A percentile compares a stretch with the other conserved stretches of the same genome.
phyloP scores from a whole-genome alignment of 768 basidiomycete species.

The Cubamyces sp. region DNA sequence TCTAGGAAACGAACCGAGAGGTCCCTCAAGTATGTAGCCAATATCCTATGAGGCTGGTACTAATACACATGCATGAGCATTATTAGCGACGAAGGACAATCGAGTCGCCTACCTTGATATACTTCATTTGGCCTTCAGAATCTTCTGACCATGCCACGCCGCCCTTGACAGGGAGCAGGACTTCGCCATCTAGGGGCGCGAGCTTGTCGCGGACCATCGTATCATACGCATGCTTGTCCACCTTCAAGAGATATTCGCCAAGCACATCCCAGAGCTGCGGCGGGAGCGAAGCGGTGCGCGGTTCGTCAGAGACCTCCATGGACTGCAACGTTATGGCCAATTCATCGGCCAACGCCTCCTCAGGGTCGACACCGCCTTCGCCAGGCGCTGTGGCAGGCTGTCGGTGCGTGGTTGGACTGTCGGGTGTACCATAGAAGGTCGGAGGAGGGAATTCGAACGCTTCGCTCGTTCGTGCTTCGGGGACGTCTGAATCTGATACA shows the following conservation, averaged over 20 bases:
- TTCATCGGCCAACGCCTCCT: constrained; percentile 39
- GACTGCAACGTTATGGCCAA: constrained; percentile 46
- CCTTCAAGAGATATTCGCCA: constrained; percentile 47
- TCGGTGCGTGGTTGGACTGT: background rate
- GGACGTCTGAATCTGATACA: constrained; percentile 51
- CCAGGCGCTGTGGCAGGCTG: background rate
- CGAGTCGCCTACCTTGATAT: constrained; percentile 52
- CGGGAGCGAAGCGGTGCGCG: constrained; percentile 42
- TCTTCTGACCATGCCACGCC: constrained; percentile 64
- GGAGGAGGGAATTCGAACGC: constrained; percentile 77
- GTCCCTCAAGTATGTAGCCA: constrained; percentile 67
- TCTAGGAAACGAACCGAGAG: constrained; percentile 75
- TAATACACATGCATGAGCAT: constrained; percentile 28
- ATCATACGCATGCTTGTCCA: constrained; percentile 54
- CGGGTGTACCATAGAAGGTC: constrained; percentile 23
- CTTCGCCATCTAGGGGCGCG: constrained; percentile 14
- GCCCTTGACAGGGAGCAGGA: constrained; percentile 37
- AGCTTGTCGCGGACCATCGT: constrained; percentile 41
- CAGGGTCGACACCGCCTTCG: constrained; percentile 5
- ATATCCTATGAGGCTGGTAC: constrained; percentile 66
- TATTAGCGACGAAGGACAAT: background rate
- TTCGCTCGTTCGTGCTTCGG: constrained; percentile 54
- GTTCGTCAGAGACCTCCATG: constrained; percentile 44
- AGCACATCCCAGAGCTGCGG: constrained; percentile 44
- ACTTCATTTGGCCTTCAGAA: constrained; percentile 49